Conservation (phyloP, 805 yeast species). For the Wickerhamomyces mucosus region DNA sequence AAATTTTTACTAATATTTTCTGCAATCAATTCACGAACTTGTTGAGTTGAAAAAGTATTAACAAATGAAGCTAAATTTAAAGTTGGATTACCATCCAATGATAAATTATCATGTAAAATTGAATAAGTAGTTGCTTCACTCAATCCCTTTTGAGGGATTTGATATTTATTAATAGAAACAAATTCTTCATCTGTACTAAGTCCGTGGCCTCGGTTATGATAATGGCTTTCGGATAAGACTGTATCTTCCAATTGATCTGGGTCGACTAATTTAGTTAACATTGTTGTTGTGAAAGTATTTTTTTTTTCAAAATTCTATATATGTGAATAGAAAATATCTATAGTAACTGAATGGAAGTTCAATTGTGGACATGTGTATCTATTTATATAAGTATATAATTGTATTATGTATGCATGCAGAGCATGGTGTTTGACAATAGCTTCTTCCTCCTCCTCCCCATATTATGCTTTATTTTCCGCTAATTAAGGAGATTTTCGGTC, state of each 20-base stretch:
- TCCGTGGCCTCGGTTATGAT: too few species aligned
- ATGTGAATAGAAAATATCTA: not conserved
- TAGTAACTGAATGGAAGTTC: not conserved
- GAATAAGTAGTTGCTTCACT: conserved; percentile 45
- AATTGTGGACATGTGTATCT: not conserved
- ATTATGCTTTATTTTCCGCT: too few species aligned
- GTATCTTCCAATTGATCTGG: conserved; percentile 24
- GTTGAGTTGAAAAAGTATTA: conserved; percentile 57
- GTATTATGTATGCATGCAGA: too few species aligned
- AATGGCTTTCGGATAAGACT: conserved; percentile 18
- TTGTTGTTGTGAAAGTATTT: conserved; percentile 5
- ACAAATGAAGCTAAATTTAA: conserved; percentile 86
- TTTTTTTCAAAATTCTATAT: too few species aligned
- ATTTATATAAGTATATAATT: not conserved
- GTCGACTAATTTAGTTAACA: conserved; percentile 19
- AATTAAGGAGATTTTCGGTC: too few species aligned
- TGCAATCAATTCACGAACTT: conserved; percentile 40
- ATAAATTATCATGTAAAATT: conserved; percentile 61
- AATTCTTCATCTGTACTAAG: conserved; percentile 2
- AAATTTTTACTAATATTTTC: conserved; percentile 80
- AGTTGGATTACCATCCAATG: conserved; percentile 76
- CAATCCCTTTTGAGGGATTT: conserved; percentile 49
- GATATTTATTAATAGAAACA: conserved; percentile 35
- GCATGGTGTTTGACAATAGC: too few species aligned
- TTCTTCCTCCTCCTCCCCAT: too few species aligned